Evolutionary conservation across 305 asterid genomes (phyloP), one percentile per base, ranked within the genome.

Genomic region (Withania somnifera): DNA sequence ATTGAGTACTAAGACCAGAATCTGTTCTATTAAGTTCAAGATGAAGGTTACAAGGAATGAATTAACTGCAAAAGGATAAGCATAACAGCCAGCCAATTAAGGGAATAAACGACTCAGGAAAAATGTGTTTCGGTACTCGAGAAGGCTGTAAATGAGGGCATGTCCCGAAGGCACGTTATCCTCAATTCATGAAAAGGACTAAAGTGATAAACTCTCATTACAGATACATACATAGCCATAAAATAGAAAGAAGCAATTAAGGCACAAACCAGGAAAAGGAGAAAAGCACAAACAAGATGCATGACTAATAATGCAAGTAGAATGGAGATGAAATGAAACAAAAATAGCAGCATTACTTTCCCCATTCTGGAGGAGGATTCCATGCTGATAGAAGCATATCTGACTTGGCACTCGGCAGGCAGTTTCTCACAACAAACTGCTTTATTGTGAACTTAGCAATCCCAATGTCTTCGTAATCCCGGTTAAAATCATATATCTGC

Each of bases 351-450:
- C 97, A 76, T 76, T 95, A 97, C 99, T 95, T 97, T 89, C 98
- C 99, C 99, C 99, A 97, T 86, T 97, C 99, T 83, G 95, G 36
- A 89, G 99, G 99, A 90, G 99, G 98, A 88, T 91, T 95, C 99
- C 99, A 97, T 56, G 99, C 97, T 84, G 90, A 97, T 73, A 97
- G 90, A 87, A 97, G 98, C 97, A 89, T 93, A 88, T 97, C 98
- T 53, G 96, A 97, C 94, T 97, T 97, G 84, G 98, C 97, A 88
- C 89, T 90, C 6, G 90, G 97, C 88, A 94, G 91, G 84, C 98
- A 95, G 86, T 97, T 97, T 87, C 99, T 91, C 88, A 97, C 89
- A 81, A 93, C 98, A 81, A 93, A 89, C 89, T 88, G 91, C 90
- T 93, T 95, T 61, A 94, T 95, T 79, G 99, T 93, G 92, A 97